Conservation (phyloP, 2,329 filamentous ascomycete genomes). For the Nannizziopsis barbatae region DNA sequence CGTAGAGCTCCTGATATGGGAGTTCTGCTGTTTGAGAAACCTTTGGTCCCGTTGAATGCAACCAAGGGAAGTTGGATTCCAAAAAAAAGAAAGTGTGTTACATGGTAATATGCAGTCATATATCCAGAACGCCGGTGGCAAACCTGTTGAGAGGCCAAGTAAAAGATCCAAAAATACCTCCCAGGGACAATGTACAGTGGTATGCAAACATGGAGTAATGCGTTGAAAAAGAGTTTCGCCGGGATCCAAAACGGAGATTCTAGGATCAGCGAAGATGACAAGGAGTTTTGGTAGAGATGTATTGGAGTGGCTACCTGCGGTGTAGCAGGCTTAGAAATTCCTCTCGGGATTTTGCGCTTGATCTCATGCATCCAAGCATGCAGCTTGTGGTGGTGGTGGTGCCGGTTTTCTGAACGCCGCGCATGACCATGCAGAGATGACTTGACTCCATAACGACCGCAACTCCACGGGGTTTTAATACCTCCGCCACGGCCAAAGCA, state of each 20-base stretch:
- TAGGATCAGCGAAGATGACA: not conserved
- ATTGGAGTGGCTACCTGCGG: slow-evolving; percentile 27
- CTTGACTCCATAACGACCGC: slow-evolving; percentile 95
- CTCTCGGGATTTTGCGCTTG: slow-evolving; percentile 83
- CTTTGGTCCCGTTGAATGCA: not conserved
- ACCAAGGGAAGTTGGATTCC: not conserved
- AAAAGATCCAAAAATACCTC: slow-evolving; percentile 4
- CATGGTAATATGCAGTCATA: slow-evolving; percentile 1
- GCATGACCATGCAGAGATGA: slow-evolving; percentile 98
- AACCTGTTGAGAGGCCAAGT: slow-evolving; percentile 14
- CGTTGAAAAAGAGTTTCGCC: not conserved
- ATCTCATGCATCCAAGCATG: slow-evolving; percentile 91
- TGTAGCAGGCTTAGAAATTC: slow-evolving; percentile 83
- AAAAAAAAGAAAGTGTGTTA: not conserved
- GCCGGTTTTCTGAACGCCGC: slow-evolving; percentile 86
- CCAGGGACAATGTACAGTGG: slow-evolving; percentile 3
- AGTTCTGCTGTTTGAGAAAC: no score
- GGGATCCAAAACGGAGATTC: not conserved
- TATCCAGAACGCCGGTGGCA: slow-evolving; percentile 9
- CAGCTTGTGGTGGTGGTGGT: slow-evolving; percentile 89
- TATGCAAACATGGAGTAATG: not conserved
- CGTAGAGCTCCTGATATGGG: no score
- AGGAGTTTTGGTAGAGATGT: not conserved
- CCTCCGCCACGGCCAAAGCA: slow-evolving; percentile 82
- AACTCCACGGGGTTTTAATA: slow-evolving; percentile 86